Evolutionary conservation across 352 stramenopile genomes (phyloP), one percentile per base, ranked within the genome.

Genomic region (Pythium periplocum): DNA sequence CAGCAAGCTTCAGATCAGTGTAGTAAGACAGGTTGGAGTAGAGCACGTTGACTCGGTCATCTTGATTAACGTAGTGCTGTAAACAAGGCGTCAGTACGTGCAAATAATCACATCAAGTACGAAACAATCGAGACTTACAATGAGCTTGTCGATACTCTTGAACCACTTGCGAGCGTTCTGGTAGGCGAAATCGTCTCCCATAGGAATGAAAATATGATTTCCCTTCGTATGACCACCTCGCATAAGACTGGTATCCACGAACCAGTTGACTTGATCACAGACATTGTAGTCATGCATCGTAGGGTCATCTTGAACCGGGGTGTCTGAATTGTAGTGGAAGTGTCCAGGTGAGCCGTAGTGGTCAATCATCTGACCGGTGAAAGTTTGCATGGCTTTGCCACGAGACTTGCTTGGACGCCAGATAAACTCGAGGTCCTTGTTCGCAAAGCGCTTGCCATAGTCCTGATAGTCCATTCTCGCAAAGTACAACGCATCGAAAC

Each of bases 401-500:
- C 93, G 81, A 3, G 80, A 95, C 54, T 87, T 78, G 61, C 87
- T 95, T 8, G 87, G 74, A 39, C 92, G 81, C 97, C 97, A 99
- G 46, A 99, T 79, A 43, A 98, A 97, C 78, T 99, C 97, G 55
- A 97, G 64, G 40, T 94, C 71, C 49, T 89, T 88, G 52, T 89
- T 78, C 4, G 75, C 68, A 33, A 88, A 96, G 11, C 96, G 83
- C 51, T 93, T 71, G 38, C 74, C 67, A 51, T 97, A 94, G 78
- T 99, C 96, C 59, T 98, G 86, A 68, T 98, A 98, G 76, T 99
- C 96, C 41, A 99, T 98, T 44, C 97, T 89, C 6, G 95, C 97
- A 71, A 98, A 98, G 68, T 98, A 99, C 1, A 99, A 66, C 10
- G 93, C 93, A 51, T 99, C 89, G 61, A 99, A 98, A 42, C 96